A percentile compares a stretch with the other conserved stretches of the same genome.
Evolutionary conservation across 1,139 yeast species (phyloP).

Genomic region (Suhomyces bolitotheri): DNA sequence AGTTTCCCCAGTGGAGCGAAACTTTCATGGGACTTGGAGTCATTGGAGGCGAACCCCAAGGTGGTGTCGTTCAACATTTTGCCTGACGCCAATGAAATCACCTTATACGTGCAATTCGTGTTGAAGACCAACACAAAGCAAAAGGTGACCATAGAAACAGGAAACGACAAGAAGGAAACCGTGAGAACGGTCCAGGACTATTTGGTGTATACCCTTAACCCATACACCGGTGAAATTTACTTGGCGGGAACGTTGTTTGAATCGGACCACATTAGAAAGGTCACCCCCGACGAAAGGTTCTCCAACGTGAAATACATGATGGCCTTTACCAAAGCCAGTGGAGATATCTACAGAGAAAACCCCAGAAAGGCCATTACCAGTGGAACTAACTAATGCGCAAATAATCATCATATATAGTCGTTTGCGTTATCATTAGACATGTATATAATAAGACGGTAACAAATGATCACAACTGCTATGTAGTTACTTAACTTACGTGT

Average conservation of each 20-base stretch:
- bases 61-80: constrained; percentile 59
- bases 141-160: constrained; percentile 51
- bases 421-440: too few relatives aligned
- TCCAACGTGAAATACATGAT: constrained; percentile 21
- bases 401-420: too few relatives aligned
- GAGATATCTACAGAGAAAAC: constrained; percentile 44
- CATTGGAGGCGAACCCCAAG: constrained; percentile 71
- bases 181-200: constrained; percentile 71
- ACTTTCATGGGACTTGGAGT: constrained; percentile 74
- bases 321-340: constrained; percentile 35
- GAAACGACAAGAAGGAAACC: constrained; percentile 33
- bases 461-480: too few relatives aligned
- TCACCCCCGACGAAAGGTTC: constrained; percentile 45
- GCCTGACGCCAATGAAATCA: constrained; percentile 69
- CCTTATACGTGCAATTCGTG: constrained; percentile 71
- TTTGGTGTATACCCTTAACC: constrained; percentile 74
- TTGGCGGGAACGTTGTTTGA: constrained; percentile 85
- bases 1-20: constrained; percentile 58
- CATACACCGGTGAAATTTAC: constrained; percentile 62
- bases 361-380: constrained; percentile 13
- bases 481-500: too few relatives aligned
- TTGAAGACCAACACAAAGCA: constrained; percentile 76
- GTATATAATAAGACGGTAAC: background rate
- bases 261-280: constrained; percentile 46
- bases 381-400: background rate